These are phyloP conservation scores for Exophiala aquamarina DNA, from an alignment of 2,329 filamentous ascomycete species.

Conservation along the genomic window DNA sequence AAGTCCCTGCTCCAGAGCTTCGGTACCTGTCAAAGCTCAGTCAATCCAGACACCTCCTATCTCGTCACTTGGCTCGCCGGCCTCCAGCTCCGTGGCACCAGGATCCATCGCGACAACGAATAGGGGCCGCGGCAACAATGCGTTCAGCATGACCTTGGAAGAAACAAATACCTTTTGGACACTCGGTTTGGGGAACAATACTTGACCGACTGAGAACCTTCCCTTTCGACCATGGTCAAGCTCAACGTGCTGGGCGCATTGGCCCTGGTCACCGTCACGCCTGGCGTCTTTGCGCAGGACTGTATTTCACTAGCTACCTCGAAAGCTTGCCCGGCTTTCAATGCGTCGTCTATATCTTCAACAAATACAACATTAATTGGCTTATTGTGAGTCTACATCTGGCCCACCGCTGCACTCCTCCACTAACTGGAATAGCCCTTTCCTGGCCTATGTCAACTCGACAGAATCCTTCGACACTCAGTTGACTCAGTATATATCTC, in stretches of 20 bases:
- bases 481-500: conserved; percentile 70
- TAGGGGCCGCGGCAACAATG: conserved; percentile 15
- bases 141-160: conserved; percentile 29
- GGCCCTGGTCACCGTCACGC: conserved; percentile 17
- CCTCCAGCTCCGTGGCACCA: conserved; percentile 59
- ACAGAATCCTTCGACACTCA: conserved; percentile 73
- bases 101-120: conserved; percentile 86
- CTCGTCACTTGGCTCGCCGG: conserved; percentile 5
- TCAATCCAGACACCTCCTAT: conserved; percentile 1
- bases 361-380: conserved; percentile 58
- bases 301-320: conserved; percentile 72
- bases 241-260: conserved; percentile 18
- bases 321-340: conserved; percentile 70
- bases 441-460: conserved; percentile 78
- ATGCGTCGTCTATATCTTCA: conserved; percentile 65
- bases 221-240: conserved; percentile 16
- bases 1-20: neutral
- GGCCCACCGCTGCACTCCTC: conserved; percentile 22
- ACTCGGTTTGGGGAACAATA: conserved; percentile 11
- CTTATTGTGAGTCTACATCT: conserved; percentile 60
- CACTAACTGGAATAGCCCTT: conserved; percentile 61
- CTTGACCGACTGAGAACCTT: conserved; percentile 6
- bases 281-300: conserved; percentile 17
- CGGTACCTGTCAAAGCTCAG: conserved; percentile 3
- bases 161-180: conserved; percentile 76